These are phyloP conservation scores for Candida ulmi DNA, from an alignment of 805 yeast species.

Conservation along the genomic window DNA sequence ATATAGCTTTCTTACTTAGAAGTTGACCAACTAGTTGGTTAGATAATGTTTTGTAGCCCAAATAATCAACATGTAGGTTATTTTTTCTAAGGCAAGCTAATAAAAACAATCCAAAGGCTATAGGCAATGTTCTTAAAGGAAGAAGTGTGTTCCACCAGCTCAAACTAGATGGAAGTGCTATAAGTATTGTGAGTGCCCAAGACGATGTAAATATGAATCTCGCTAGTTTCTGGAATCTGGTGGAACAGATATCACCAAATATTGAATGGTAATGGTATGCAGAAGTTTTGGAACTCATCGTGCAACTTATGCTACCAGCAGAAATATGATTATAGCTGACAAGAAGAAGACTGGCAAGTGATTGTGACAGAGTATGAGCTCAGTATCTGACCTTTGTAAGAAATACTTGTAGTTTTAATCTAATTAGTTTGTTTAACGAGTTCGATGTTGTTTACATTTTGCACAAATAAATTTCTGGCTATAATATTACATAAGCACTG, in stretches of 20 bases:
- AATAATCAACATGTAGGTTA: slow-evolving; percentile 31
- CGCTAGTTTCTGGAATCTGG: slow-evolving; percentile 34
- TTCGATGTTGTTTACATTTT: too few relatives aligned
- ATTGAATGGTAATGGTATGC: slow-evolving; percentile 31
- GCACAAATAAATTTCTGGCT: too few relatives aligned
- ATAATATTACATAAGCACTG: too few relatives aligned
- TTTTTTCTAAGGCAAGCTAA: slow-evolving; percentile 34
- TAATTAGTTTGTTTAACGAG: too few relatives aligned
- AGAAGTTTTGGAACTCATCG: background rate
- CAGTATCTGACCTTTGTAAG: too few relatives aligned
- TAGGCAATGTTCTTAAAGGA: slow-evolving; percentile 23
- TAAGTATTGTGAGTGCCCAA: slow-evolving; percentile 21
- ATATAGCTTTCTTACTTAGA: slow-evolving; percentile 18
- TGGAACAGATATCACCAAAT: slow-evolving; percentile 35
- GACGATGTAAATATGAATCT: slow-evolving; percentile 28
- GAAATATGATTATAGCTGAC: too few relatives aligned
- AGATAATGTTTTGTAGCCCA: slow-evolving; percentile 27
- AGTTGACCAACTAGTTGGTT: slow-evolving; percentile 22
- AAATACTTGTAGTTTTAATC: too few relatives aligned
- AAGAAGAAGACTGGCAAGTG: too few relatives aligned
- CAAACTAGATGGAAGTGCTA: slow-evolving; percentile 18
- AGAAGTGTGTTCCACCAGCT: slow-evolving; percentile 23
- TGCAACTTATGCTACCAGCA: too few relatives aligned
- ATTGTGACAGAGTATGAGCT: too few relatives aligned
- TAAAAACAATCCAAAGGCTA: slow-evolving; percentile 27